Base-by-base conservation (phyloP, 2,329 filamentous ascomycete species). In the Botrytis porri region DNA sequence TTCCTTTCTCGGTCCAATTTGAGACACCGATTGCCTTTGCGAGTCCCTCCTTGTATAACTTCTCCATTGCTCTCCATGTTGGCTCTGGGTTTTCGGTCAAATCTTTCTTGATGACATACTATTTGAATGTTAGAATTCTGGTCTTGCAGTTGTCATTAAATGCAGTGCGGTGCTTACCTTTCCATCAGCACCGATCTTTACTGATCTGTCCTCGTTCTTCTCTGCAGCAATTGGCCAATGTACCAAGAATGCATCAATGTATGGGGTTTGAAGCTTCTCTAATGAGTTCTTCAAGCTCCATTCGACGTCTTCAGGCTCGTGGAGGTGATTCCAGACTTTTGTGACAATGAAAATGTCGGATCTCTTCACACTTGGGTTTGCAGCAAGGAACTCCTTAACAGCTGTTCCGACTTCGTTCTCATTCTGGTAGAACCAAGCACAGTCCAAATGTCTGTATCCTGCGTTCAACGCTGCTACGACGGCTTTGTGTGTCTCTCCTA, bases 371-470 rank as follows among this genome's bases (percentile, higher is more conserved):
- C 91, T 91, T 8, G 88, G 84, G 69, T 79, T 78, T 35, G 64
- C 69, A 39, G 84, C 85, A 76, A 96, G 89, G 41, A 92, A 93
- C 73, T 92, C 90, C 80, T 88, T 88, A 69, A 97, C 86, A 14
- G 92, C 93, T 80, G 90, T 84, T 75, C 94, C 94, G n/a, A 97
- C 93, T 82, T 95, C 93, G 62, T 90, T 87, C 83, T 97, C 94
- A 81, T 97, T 94, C 77, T 86, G 88, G 83, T 94, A 94, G 83
- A 90, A 92, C 85, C 91, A 93, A 4, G 92, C 90, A 76, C 89
- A 88, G 83, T 94, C 92, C 78, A 94, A 86, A 75, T 89, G 86
- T 78, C 83, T 83, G 81, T 91, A 94, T 37, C 91, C 92, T 22
- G 88, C 82, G 69, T 87, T 85, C 76, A 94, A 89, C 48, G 92